Evolutionary conservation across 2,329 filamentous ascomycete species (phyloP), one percentile per base, ranked within the genome.

Genomic region (Chrysosporium queenslandicum): DNA sequence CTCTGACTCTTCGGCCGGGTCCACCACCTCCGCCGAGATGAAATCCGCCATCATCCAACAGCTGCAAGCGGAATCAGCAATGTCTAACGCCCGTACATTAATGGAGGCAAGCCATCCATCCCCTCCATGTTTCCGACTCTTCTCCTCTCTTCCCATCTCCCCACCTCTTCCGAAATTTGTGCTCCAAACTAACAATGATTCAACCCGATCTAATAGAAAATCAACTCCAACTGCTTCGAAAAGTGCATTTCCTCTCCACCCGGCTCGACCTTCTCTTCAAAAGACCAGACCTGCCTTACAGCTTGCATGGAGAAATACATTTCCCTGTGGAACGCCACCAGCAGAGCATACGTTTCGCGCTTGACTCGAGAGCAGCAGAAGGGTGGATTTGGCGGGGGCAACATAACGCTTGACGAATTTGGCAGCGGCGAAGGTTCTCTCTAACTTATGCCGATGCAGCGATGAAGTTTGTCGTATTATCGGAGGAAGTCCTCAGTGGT

Each of bases 221-320:
- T 90, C 68, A 87, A 89, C 70, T 78, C 86, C 62, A 82, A 84
- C 70, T 91, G 86, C 74, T 91, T 88, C 73, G 80, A 86, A 43
- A 82, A 81, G 67, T 91, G 86, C 69, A 73, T 90, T 14, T 76
- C 84, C 46, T 82, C 83, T 63, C 68, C 55, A 25, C 83, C 86
- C 50, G 82, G 84, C 53, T 68, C 75, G 46, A 81, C 79, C 50
- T 71, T 90, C 52, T 83, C 82, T 46, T 79, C 76, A 68, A 70
- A 77, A 69, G 86, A 91, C 68, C 75, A 81, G 64, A 75, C 78
- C 20, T 91, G 86, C 73, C 77, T 86, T 64, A 86, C 78, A 18
- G 75, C 78, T 55, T 91, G 86, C 74, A 86, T 89, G 80, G 85
- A 90, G 63, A 90, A 90, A 70, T 91, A 90, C 75, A 87, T 90